A percentile compares a stretch with the other conserved stretches of the same genome.
Conservation (phyloP, 2,329 filamentous ascomycete genomes). For the Colletotrichum sp. region DNA sequence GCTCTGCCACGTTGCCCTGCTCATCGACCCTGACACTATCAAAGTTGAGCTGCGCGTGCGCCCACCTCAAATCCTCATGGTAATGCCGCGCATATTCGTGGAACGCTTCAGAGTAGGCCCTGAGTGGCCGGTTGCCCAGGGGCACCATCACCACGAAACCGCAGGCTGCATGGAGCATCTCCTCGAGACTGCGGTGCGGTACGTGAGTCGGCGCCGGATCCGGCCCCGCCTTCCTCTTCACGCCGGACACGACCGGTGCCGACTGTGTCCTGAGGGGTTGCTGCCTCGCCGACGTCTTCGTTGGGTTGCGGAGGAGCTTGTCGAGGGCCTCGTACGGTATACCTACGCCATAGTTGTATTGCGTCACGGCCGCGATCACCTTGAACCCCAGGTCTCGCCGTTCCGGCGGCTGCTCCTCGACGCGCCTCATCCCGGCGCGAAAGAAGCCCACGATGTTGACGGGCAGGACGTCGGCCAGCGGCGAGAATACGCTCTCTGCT, state of each 20-base stretch:
- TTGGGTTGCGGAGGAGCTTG: background rate
- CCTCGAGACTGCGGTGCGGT: background rate
- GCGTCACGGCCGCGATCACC: background rate
- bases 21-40: background rate
- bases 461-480: background rate
- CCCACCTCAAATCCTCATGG: background rate
- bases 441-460: background rate
- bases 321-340: background rate
- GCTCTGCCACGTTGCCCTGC: background rate
- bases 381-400: background rate
- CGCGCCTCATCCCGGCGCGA: background rate
- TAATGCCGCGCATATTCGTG: background rate
- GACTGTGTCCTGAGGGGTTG: background rate
- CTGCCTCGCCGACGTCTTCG: background rate
- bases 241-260: background rate
- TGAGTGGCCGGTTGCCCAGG: background rate
- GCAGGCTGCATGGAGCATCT: background rate
- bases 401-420: background rate
- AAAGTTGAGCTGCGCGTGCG: background rate
- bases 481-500: background rate
- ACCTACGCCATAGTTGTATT: background rate
- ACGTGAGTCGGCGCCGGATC: background rate
- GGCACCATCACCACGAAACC: background rate
- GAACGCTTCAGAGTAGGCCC: background rate
- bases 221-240: background rate